phyloP scores from a whole-genome alignment of 768 basidiomycete genomes.

The Tricholoma hemisulphureum region DNA sequence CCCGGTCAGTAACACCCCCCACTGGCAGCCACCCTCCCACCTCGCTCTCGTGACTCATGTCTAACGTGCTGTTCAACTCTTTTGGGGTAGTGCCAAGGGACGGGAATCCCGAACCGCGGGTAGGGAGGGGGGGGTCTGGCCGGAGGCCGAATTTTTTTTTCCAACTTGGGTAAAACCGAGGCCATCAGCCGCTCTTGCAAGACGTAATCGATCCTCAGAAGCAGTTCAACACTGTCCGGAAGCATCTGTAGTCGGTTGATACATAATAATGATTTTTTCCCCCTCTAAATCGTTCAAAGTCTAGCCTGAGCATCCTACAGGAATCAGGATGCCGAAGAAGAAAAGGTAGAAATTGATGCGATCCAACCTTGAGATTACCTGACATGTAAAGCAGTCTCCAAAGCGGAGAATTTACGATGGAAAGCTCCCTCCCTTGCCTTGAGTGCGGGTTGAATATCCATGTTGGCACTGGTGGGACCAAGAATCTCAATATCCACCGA shows the following conservation, averaged over 20 bases:
- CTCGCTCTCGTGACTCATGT: too few species aligned
- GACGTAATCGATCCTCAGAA: neutral
- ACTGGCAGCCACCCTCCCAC: too few species aligned
- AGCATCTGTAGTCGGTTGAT: neutral
- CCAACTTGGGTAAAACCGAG: neutral
- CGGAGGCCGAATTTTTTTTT: neutral
- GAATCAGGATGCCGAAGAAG: neutral
- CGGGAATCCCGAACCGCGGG: too few species aligned
- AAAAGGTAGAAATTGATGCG: neutral
- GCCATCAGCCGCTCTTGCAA: neutral
- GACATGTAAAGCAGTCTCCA: neutral
- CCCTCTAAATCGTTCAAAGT: neutral
- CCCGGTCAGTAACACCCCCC: too few species aligned
- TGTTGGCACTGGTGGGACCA: neutral
- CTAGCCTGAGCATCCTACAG: too few species aligned
- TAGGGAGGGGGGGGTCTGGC: too few species aligned
- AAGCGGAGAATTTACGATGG: neutral
- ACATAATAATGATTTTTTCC: neutral
- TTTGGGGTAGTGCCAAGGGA: too few species aligned
- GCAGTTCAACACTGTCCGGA: neutral
- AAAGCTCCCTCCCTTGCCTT: neutral
- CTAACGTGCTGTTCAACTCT: too few species aligned
- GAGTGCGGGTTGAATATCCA: neutral
- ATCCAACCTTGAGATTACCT: neutral
- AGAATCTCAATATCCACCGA: neutral